Evolutionary conservation across 768 basidiomycete species (phyloP), one percentile per base, ranked within the genome.

Genomic region (Podaxis sp.): DNA sequence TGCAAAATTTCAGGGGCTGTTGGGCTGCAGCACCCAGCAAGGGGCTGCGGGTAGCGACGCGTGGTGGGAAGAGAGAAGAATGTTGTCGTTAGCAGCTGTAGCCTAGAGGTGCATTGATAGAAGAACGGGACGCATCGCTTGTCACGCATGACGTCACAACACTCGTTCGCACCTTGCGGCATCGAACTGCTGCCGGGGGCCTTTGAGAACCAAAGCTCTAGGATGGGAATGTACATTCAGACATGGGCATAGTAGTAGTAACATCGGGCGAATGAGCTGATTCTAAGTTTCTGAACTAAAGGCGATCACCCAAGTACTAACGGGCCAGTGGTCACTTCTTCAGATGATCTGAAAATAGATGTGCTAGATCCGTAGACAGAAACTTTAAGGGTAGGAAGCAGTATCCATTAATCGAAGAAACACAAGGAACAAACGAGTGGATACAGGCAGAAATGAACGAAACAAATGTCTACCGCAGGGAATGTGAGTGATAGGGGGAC

Each of bases 401-500:
- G 22, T 53, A 53, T 41, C 51, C 51, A 62, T 62, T 55, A 17
- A 49, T 22, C 20, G 11, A 37, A 38, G 17, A 3, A n/a, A 50
- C 12, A 10, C 6, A 17, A 46, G 13, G 36, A 53, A 33, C 26
- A 41, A 46, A 62, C 22, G 61, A 48, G 28, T 36, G 54, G 33
- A 56, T 56, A 36, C 44, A 26, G 33, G 26, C 33, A 28, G 38
- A 50, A 48, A 40, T n/a, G 44, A 62, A 41, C n/a, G 61, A 26
- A 44, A 24, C 30, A 2, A 4, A 36, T 30, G 3, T 56, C 52
- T 55, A 48, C 53, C 38, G 28, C 15, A 61, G 17, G 37, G 53
- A 55, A 55, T 4, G 60, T 44, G 17, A 22, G 15, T 46, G 46
- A 7, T 8, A 5, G 6, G 12, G 24, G 30, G n/a, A 40, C 49